phyloP scores from a whole-genome alignment of 1,139 yeast genomes.

The Spathaspora sp. region DNA sequence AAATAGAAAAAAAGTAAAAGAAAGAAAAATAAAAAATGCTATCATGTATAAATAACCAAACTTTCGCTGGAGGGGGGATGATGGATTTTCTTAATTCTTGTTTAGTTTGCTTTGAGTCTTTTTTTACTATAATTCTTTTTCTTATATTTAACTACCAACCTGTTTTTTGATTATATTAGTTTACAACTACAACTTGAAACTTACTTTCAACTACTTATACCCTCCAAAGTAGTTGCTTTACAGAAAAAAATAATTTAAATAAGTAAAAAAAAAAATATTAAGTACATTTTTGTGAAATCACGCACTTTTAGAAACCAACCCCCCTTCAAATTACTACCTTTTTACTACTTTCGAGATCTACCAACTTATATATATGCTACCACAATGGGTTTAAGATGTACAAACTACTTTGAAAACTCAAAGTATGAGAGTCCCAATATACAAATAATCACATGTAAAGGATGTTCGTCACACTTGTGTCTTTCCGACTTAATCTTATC shows the following conservation, averaged over 20 bases:
- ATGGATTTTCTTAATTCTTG: neutral
- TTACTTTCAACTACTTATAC: neutral
- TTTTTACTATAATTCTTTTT: neutral
- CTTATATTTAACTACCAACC: neutral
- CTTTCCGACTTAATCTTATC: conserved; percentile 45
- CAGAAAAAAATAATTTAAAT: neutral
- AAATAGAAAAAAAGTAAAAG: neutral
- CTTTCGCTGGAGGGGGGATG: conserved; percentile 1
- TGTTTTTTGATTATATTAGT: neutral
- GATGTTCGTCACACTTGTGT: conserved; percentile 56
- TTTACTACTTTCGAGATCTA: neutral
- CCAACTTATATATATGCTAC: neutral
- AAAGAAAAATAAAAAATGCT: conserved; percentile 1
- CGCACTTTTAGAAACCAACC: neutral
- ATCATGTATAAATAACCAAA: neutral
- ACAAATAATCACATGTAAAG: conserved; percentile 48
- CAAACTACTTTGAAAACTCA: conserved; percentile 37
- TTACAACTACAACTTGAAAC: neutral
- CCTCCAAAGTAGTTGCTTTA: neutral
- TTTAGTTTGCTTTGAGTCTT: neutral
- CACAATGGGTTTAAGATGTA: conserved; percentile 34
- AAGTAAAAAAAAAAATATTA: neutral
- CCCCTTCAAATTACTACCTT: neutral
- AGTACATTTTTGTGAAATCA: neutral
- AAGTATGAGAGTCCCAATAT: conserved; percentile 35